A percentile compares a stretch with the other conserved stretches of the same genome.
Conservation (phyloP, 2,329 filamentous ascomycete genomes). For the Teratosphaeria gauchensis region DNA sequence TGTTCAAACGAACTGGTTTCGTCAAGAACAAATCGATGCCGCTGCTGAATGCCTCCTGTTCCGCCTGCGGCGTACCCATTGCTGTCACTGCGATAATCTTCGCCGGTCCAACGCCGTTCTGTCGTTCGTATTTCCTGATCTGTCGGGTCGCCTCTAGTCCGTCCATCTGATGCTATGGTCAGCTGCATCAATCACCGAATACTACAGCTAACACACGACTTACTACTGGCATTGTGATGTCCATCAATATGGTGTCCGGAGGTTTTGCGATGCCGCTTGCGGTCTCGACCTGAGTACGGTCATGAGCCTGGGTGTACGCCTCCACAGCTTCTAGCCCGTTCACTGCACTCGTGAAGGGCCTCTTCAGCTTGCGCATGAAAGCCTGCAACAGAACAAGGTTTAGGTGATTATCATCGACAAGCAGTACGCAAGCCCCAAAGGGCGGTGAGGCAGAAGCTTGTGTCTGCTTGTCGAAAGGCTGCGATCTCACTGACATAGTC, state of each 20-base stretch:
- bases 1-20: conserved; percentile 9
- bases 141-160: conserved; percentile 21
- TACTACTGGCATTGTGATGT: background rate
- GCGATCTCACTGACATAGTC: background rate
- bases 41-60: conserved; percentile 15
- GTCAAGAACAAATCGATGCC: conserved; percentile 25
- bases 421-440: conserved; percentile 9
- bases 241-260: background rate
- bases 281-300: conserved; percentile 12
- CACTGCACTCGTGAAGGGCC: conserved; percentile 6
- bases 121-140: conserved; percentile 19
- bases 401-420: conserved; percentile 27
- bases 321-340: conserved; percentile 10
- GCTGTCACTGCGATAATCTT: conserved; percentile 25
- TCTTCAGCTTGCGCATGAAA: conserved; percentile 11
- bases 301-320: conserved; percentile 7
- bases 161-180: conserved; percentile 26
- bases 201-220: conserved; percentile 1
- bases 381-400: conserved; percentile 20
- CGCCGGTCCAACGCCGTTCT: conserved; percentile 3
- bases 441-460: background rate
- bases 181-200: conserved; percentile 30
- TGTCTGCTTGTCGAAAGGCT: background rate
- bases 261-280: background rate
- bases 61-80: conserved; percentile 18